A percentile compares a stretch with the other conserved stretches of the same genome.
phyloP scores from a whole-genome alignment of 495 filamentous ascomycete genomes.

The Penicillium subrubescens region DNA sequence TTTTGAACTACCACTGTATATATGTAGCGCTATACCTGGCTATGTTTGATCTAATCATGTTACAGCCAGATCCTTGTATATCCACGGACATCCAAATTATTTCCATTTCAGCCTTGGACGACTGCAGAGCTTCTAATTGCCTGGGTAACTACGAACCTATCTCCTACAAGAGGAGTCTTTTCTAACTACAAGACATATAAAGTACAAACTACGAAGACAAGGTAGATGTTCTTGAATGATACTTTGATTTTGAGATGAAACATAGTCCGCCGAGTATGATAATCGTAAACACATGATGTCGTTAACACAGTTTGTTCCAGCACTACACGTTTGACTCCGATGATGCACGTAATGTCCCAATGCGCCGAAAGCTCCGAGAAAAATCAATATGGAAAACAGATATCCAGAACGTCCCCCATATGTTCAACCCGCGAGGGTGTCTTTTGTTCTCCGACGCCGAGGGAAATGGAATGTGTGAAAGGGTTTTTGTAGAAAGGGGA shows the following conservation, averaged over 20 bases:
- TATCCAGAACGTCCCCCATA: conserved; percentile 6
- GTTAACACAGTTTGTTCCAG: conserved; percentile 14
- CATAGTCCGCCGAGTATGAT: conserved; percentile 2
- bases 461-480: conserved; percentile 8
- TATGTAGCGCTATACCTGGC: no score
- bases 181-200: not conserved
- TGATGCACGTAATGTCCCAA: conserved; percentile 17
- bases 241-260: conserved; percentile 7
- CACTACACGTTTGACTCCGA: conserved; percentile 19
- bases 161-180: not conserved
- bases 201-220: not conserved
- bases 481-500: not conserved
- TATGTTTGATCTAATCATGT: no score
- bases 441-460: conserved; percentile 16
- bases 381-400: conserved; percentile 15
- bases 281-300: conserved; percentile 21
- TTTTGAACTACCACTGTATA: no score
- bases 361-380: conserved; percentile 23
- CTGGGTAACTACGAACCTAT: not conserved
- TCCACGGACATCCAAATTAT: not conserved
- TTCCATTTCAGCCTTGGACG: not conserved
- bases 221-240: not conserved
- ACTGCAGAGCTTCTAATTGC: not conserved
- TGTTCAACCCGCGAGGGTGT: conserved; percentile 17
- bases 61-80: not conserved